Conservation (phyloP, 345 rosid genomes). For the Toxicodendron radicans region DNA sequence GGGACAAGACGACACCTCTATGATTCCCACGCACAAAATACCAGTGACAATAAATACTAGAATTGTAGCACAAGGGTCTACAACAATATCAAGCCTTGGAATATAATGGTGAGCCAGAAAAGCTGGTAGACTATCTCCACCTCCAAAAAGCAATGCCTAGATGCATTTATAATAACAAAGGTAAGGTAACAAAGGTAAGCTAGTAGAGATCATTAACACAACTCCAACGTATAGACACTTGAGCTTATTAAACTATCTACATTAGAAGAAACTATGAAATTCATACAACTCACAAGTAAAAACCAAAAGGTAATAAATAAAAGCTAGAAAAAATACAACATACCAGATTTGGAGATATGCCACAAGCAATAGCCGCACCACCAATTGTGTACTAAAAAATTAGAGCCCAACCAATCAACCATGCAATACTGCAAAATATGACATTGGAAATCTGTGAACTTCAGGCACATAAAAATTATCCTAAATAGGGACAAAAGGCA, state of each 20-base stretch:
- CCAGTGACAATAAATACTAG: conserved; percentile 81
- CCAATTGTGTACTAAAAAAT: conserved; percentile 92
- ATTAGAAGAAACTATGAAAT: neutral
- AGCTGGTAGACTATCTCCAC: conserved; percentile 62
- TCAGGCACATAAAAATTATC: neutral
- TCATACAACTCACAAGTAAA: neutral
- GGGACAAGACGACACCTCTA: conserved; percentile 60
- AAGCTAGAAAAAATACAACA: conserved; percentile 10
- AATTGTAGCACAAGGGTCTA: conserved; percentile 90
- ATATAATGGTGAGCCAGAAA: conserved; percentile 79
- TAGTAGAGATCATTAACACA: too few species aligned
- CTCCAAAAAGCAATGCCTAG: conserved; percentile 91
- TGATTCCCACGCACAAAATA: conserved; percentile 86
- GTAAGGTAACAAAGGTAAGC: conserved; percentile 6
- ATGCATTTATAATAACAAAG: conserved; percentile 16
- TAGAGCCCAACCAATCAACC: conserved; percentile 97
- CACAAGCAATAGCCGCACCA: conserved; percentile 94
- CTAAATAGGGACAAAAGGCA: neutral
- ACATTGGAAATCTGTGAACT: neutral
- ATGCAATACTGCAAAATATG: conserved; percentile 58
- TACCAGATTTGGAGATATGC: conserved; percentile 83
- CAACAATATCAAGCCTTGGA: conserved; percentile 78
- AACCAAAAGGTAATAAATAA: neutral
- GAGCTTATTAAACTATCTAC: too few species aligned
- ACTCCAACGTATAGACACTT: too few species aligned